phyloP scores from a whole-genome alignment of 2,329 filamentous ascomycete species.

The Aspergillus intermedius region DNA sequence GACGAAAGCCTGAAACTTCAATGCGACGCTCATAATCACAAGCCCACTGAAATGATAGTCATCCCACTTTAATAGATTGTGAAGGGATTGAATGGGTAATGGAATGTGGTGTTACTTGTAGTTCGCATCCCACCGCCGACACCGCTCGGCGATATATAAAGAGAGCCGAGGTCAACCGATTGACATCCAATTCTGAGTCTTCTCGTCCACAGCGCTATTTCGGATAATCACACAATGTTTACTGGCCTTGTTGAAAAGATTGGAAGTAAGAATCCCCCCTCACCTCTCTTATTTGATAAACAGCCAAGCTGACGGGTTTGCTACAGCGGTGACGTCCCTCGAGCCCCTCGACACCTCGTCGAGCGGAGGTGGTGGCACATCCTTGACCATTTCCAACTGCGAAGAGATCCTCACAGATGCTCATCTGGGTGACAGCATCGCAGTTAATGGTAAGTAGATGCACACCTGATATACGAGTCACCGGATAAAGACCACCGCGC shows the following conservation, averaged over 20 bases:
- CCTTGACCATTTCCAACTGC: slow-evolving; percentile 72
- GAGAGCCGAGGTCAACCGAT: slow-evolving; percentile 2
- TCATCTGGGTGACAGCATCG: slow-evolving; percentile 86
- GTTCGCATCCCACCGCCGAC: neutral
- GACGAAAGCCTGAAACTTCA: slow-evolving; percentile 17
- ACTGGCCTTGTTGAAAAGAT: slow-evolving; percentile 90
- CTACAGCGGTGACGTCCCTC: slow-evolving; percentile 71
- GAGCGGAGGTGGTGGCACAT: slow-evolving; percentile 71
- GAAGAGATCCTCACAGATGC: slow-evolving; percentile 75
- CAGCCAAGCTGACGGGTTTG: slow-evolving; percentile 18
- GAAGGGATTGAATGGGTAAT: neutral
- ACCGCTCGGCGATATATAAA: slow-evolving; percentile 3
- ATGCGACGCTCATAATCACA: slow-evolving; percentile 18
- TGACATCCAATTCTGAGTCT: neutral
- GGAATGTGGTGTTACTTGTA: neutral
- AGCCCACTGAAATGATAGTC: neutral
- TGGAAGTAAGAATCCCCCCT: slow-evolving; percentile 60
- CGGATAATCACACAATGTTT: slow-evolving; percentile 63
- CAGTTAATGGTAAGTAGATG: slow-evolving; percentile 64
- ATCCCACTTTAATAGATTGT: neutral
- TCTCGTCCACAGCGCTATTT: neutral
- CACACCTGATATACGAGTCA: neutral
- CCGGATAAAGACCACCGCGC: too few relatives aligned
- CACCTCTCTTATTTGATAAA: slow-evolving; percentile 6
- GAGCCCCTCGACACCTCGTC: slow-evolving; percentile 69